Percentiles rank a stretch among this genome's conserved stretches.
phyloP scores from a whole-genome alignment of 2,329 filamentous ascomycete species.

The Sphaerulina vaccinii region DNA sequence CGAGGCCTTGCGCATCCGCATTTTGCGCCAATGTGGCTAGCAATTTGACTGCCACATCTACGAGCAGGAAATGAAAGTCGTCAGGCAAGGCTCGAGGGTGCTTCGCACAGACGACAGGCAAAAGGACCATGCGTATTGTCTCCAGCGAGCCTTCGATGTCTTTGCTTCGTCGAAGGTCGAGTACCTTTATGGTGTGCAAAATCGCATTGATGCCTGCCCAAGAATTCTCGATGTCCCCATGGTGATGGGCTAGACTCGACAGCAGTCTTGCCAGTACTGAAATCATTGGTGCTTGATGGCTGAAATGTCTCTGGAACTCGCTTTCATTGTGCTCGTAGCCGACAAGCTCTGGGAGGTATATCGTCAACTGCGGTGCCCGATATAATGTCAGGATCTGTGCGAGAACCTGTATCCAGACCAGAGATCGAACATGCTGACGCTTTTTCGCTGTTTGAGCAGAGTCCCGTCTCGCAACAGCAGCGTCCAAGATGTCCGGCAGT shows the following conservation, averaged over 20 bases:
- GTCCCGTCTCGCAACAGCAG: slow-evolving; percentile 25
- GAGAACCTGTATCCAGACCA: slow-evolving; percentile 24
- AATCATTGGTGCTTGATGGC: not conserved
- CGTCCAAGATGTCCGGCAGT: slow-evolving; percentile 24
- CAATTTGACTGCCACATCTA: slow-evolving; percentile 8
- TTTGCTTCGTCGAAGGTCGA: slow-evolving; percentile 10
- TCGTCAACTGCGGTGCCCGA: slow-evolving; percentile 2
- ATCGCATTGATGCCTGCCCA: slow-evolving; percentile 31
- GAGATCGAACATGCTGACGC: slow-evolving; percentile 21
- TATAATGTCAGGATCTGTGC: slow-evolving; percentile 11
- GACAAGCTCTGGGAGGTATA: slow-evolving; percentile 8
- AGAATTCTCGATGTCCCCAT: slow-evolving; percentile 19
- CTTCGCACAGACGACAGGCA: slow-evolving; percentile 33
- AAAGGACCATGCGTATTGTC: slow-evolving; percentile 25
- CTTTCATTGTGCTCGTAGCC: slow-evolving; percentile 4
- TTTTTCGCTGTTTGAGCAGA: slow-evolving; percentile 24
- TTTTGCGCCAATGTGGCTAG: slow-evolving; percentile 5
- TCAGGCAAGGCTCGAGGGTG: slow-evolving; percentile 33
- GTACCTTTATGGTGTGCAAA: slow-evolving; percentile 13
- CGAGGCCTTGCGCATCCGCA: slow-evolving; percentile 9
- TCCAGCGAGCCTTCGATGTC: slow-evolving; percentile 24
- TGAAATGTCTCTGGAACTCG: not conserved
- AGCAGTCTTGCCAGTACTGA: slow-evolving; percentile 8
- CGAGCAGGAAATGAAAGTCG: slow-evolving; percentile 27
- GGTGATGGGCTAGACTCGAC: slow-evolving; percentile 17